Evolutionary conservation across 768 basidiomycete genomes (phyloP).

Genomic region (Podaxis sp.): DNA sequence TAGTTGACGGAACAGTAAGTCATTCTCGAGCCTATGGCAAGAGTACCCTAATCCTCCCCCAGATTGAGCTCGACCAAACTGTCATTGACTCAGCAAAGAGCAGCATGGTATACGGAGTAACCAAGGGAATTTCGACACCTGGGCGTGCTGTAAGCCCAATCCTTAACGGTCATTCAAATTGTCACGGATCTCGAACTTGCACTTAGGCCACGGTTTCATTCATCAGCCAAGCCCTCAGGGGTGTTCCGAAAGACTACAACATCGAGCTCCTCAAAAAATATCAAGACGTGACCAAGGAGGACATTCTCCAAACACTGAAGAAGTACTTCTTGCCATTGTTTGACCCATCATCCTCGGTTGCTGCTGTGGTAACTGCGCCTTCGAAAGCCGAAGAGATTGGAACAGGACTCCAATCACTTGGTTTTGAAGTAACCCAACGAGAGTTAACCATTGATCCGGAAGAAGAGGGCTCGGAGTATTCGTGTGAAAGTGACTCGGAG

Average conservation of each 20-base stretch:
- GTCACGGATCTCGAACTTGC: conserved; percentile 2
- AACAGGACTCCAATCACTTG: conserved; percentile 55
- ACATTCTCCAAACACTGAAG: conserved; percentile 64
- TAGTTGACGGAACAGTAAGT: conserved; percentile 79
- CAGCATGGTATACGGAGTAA: conserved; percentile 80
- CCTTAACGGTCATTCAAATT: not conserved
- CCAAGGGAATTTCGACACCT: conserved; percentile 78
- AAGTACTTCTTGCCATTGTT: conserved; percentile 86
- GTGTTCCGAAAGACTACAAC: conserved; percentile 69
- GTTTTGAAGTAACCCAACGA: conserved; percentile 76
- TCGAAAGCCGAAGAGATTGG: conserved; percentile 72
- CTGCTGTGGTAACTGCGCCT: conserved; percentile 79
- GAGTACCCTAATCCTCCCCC: not conserved
- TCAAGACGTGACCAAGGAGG: conserved; percentile 73
- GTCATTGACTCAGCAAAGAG: conserved; percentile 90
- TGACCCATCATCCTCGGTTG: conserved; percentile 67
- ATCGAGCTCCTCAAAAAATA: conserved; percentile 74
- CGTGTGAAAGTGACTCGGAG: conserved; percentile 21
- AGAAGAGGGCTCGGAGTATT: conserved; percentile 33
- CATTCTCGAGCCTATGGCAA: not conserved
- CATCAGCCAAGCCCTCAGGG: conserved; percentile 87
- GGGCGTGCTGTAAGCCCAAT: conserved; percentile 69
- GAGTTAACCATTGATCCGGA: conserved; percentile 56
- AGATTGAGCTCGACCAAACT: conserved; percentile 80
- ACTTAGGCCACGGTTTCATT: conserved; percentile 77